Evolutionary conservation across 2,329 filamentous ascomycete species (phyloP).

Genomic region (Cercospora brassicicola): DNA sequence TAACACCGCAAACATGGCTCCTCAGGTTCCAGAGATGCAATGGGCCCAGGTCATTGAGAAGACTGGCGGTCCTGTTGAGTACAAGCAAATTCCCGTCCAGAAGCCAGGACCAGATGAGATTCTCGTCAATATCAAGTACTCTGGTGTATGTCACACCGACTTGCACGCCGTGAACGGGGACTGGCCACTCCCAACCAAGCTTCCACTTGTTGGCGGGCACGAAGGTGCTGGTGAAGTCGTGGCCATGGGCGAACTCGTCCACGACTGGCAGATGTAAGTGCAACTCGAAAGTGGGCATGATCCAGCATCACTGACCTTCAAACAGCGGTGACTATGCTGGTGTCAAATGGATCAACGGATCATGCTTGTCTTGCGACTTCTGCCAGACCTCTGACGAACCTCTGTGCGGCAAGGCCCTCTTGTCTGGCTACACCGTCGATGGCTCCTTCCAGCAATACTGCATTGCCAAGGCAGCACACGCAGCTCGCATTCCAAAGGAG

Average conservation of each 20-base stretch:
- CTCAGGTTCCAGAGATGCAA: slow-evolving; percentile 73
- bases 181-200: slow-evolving; percentile 81
- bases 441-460: slow-evolving; percentile 92
- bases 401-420: slow-evolving; percentile 70
- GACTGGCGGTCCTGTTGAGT: slow-evolving; percentile 67
- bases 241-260: slow-evolving; percentile 71
- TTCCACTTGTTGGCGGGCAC: slow-evolving; percentile 80
- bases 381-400: slow-evolving; percentile 81
- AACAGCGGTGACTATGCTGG: slow-evolving; percentile 73
- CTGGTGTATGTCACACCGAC: slow-evolving; percentile 88
- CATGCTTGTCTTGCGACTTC: slow-evolving; percentile 79
- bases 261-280: slow-evolving; percentile 66
- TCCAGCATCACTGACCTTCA: background rate
- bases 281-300: background rate
- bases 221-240: slow-evolving; percentile 82
- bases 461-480: slow-evolving; percentile 81
- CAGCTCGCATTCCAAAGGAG: slow-evolving; percentile 77
- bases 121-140: slow-evolving; percentile 86
- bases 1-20: slow-evolving; percentile 32
- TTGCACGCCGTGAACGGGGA: slow-evolving; percentile 80
- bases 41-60: slow-evolving; percentile 90
- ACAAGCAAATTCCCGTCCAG: slow-evolving; percentile 79
- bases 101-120: slow-evolving; percentile 86
- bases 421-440: slow-evolving; percentile 91
- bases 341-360: slow-evolving; percentile 88